Evolutionary conservation across 139 green algal genomes (phyloP).

Genomic region (Deuterostichococcus epilithicus): DNA sequence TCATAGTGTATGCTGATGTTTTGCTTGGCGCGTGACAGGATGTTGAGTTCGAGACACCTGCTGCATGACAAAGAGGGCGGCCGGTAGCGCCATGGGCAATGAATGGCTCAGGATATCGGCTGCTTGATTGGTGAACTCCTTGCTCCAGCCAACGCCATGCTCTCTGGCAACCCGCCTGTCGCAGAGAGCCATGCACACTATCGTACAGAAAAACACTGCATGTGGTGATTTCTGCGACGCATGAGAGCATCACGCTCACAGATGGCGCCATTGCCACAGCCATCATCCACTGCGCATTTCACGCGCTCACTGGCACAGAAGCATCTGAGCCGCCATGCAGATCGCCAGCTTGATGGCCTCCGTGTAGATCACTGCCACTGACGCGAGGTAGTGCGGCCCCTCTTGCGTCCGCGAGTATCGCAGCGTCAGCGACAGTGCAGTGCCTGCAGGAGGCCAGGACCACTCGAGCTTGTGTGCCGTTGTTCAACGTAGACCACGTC

Average conservation of each 20-base stretch:
- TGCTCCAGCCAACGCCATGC: background rate
- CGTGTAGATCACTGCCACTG: slow-evolving; percentile 42
- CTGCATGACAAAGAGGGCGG: slow-evolving; percentile 57
- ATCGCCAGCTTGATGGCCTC: slow-evolving; percentile 52
- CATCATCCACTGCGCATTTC: no score
- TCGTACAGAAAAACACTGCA: background rate
- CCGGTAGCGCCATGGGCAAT: slow-evolving; percentile 48
- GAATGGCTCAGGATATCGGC: slow-evolving; percentile 23
- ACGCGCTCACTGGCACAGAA: slow-evolving; percentile 6
- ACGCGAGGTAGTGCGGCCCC: slow-evolving; percentile 41
- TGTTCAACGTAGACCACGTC: no score
- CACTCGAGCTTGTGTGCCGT: no score
- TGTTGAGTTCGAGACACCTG: slow-evolving; percentile 31
- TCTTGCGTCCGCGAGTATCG: slow-evolving; percentile 31
- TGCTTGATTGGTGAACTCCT: slow-evolving; percentile 9
- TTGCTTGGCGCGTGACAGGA: no score
- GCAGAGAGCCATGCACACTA: background rate
- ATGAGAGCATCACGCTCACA: no score
- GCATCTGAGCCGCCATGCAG: slow-evolving; percentile 36
- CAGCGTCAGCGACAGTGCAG: slow-evolving; percentile 40
- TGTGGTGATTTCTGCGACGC: background rate
- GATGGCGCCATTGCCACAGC: no score
- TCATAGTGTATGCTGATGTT: no score
- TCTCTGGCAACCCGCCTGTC: slow-evolving; percentile 2
- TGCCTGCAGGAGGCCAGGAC: slow-evolving; percentile 8